Base-by-base conservation (phyloP, 345 rosid species). In the Eutrema japonicum region DNA sequence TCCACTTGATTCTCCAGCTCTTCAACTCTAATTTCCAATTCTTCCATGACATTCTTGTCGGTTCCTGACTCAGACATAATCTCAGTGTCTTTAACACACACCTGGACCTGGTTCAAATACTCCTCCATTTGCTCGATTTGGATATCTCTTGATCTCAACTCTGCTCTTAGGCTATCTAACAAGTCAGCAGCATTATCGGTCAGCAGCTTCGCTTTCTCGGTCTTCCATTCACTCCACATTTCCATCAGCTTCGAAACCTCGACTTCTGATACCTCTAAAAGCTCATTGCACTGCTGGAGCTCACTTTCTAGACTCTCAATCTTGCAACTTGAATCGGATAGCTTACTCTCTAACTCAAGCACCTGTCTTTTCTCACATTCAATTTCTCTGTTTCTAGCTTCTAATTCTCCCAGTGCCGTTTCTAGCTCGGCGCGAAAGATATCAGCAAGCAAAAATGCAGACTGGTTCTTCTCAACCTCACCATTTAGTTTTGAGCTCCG, bases 1-100 rank as follows among this genome's bases (percentile, higher is more conserved):
- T 85, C 86, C 53, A 81, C 89, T 73, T 85, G 90, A 29, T 67
- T 77, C 82, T 89, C 91, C 38, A 91, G 74, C 33, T 81, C 85
- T 59, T 78, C 52, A 7, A 77, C 82, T 69, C 80, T 89, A 38
- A 27, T 43, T 76, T 58, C 84, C 26, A 86, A 37, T 30, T 84
- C 84, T 37, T 71, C 84, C 22, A 42, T 69, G 41, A 68, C 51
- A 60, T 63, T 80, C 57, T 64, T 68, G 16, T 79, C 76, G 11
- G 47, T 46, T 60, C 72, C 81, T 5, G 82, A 72, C 16, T 64
- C 83, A 11, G 84, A 42, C 42, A 72, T 51, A 18, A 88, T 49
- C 64, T 77, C 79, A 10, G 37, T 50, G 40, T 79, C 79, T 57
- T 87, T 78, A 76, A 45, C 18, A 37, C 57, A 68, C 26, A 82